Evolutionary conservation across 495 filamentous ascomycete species (phyloP).

Genomic region (Penicillium cosmopolitanum): DNA sequence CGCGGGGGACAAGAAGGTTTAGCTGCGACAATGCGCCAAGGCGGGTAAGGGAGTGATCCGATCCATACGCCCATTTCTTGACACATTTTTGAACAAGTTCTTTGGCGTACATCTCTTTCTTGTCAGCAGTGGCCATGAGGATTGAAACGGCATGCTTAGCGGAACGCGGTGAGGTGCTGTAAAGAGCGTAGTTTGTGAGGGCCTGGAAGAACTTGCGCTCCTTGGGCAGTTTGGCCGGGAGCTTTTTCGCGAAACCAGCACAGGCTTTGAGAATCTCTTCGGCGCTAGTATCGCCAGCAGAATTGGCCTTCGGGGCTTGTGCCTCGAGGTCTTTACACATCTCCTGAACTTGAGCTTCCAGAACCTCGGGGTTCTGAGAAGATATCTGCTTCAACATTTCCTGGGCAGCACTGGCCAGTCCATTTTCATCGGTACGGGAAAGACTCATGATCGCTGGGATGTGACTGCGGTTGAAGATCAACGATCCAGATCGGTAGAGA

Average conservation of each 20-base stretch:
- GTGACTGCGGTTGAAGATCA: conserved; percentile 93
- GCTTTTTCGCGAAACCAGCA: conserved; percentile 82
- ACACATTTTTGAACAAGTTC: conserved; percentile 77
- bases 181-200: conserved; percentile 76
- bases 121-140: conserved; percentile 77
- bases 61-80: conserved; percentile 76
- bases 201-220: conserved; percentile 85
- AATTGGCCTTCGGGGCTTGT: conserved; percentile 71
- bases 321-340: conserved; percentile 84
- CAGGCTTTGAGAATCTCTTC: conserved; percentile 93
- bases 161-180: conserved; percentile 77
- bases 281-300: conserved; percentile 64
- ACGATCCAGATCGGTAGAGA: conserved; percentile 77
- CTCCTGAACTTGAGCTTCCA: conserved; percentile 89
- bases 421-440: conserved; percentile 78
- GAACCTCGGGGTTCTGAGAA: conserved; percentile 79
- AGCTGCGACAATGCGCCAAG: conserved; percentile 84
- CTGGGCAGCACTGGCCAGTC: conserved; percentile 77
- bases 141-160: conserved; percentile 94
- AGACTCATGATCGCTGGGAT: conserved; percentile 87
- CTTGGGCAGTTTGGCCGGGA: conserved; percentile 80
- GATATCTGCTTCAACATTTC: conserved; percentile 94
- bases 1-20: conserved; percentile 72
- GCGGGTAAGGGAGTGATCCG: conserved; percentile 77
- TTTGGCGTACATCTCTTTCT: conserved; percentile 83